Evolutionary conservation across 2,329 filamentous ascomycete genomes (phyloP), one percentile per base, ranked within the genome.

Genomic region (Penicillium sp.): DNA sequence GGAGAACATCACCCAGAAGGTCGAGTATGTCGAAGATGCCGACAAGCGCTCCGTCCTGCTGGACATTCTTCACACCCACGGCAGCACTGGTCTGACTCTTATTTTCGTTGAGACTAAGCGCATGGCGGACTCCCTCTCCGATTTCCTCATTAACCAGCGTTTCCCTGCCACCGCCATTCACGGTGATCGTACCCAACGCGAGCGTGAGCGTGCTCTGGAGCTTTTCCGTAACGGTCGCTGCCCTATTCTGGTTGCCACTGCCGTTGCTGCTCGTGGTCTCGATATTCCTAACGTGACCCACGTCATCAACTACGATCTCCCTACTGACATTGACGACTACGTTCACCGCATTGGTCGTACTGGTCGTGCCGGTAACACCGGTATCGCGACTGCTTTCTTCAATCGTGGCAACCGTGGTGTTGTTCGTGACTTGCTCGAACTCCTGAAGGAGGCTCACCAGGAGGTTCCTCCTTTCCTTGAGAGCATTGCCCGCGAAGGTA

Each of bases 51-150:
- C 94, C 54, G 92, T 97, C 61, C 86, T 99, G 46, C 85, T 99
- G 58, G 94, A 99, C 70, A 97, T 99, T 64, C 87, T 99, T 53
- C 93, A 97, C 83, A 96, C 91, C 40, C 91, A 97, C 69, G 74
- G 73, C 45, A 90, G 88, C 57, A 89, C 80, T 59, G 92, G 92
- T 70, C 83, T 97, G 59, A 97, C 93, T 16, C 82, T 99, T 60
- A 97, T 99, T 73, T 99, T 99, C 79, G 94, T 99, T 61, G 94
- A 97, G 83, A 97, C 94, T 59, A 99, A 99, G 88, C 93, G 94
- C 68, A 97, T 97, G 92, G 94, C 94, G 58, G 94, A 99, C 77
- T 93, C 92, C 16, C 83, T 99, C 52, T 97, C 92, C 60, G 94
- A 99, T 75, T 99, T 97, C 83, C 81, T 99, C 58, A 95, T 97